Conservation (phyloP, 2,329 filamentous ascomycete genomes). For the Sarocladiaceae sp. region DNA sequence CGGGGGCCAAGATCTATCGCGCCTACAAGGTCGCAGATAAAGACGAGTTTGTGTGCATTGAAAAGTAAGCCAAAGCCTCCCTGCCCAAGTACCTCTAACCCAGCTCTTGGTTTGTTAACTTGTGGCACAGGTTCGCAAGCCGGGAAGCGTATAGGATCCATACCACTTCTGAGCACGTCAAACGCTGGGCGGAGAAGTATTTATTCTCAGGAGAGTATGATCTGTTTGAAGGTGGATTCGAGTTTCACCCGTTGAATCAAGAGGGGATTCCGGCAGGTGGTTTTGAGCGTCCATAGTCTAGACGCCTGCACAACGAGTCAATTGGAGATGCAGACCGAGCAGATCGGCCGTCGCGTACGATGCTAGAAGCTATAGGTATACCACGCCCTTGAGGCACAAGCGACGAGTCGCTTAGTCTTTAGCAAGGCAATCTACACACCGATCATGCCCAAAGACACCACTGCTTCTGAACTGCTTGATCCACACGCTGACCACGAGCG, state of each 20-base stretch:
- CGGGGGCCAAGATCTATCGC: slow-evolving; percentile 13
- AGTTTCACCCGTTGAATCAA: slow-evolving; percentile 4
- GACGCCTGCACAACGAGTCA: too few species aligned
- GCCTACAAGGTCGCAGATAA: slow-evolving; percentile 14
- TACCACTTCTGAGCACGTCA: slow-evolving; percentile 8
- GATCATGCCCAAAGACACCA: too few species aligned
- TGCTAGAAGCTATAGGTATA: too few species aligned
- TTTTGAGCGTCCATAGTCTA: not conserved
- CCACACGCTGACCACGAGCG: too few species aligned
- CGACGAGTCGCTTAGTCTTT: too few species aligned
- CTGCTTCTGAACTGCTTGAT: too few species aligned
- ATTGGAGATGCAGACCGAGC: too few species aligned
- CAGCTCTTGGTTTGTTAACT: not conserved
- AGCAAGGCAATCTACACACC: too few species aligned
- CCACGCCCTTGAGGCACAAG: too few species aligned
- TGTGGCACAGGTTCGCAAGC: slow-evolving; percentile 6
- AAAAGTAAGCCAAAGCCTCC: slow-evolving; percentile 13
- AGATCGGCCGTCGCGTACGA: too few species aligned
- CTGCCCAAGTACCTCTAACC: not conserved
- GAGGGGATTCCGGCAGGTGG: slow-evolving; percentile 6
- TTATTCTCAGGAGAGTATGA: not conserved
- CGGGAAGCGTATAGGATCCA: slow-evolving; percentile 9
- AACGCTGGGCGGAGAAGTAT: slow-evolving; percentile 8
- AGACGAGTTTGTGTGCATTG: slow-evolving; percentile 13
- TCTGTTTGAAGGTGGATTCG: slow-evolving; percentile 2